Evolutionary conservation across 2,329 filamentous ascomycete genomes (phyloP).

Genomic region (Colletotrichum sp.): DNA sequence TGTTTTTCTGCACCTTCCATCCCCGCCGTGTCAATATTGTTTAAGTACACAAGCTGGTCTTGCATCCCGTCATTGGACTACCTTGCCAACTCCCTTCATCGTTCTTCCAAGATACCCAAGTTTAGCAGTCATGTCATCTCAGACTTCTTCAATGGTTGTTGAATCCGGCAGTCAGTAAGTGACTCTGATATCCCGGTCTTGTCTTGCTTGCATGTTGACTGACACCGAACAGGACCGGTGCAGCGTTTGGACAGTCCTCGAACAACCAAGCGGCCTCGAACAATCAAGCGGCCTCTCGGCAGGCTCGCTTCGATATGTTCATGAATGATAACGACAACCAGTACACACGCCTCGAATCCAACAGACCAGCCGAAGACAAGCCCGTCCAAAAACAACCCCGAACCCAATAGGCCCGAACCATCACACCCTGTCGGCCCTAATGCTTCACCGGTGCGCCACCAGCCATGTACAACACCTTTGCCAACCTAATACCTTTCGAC

Average conservation of each 20-base stretch:
- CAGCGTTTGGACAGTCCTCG: neutral
- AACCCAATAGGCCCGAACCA: neutral
- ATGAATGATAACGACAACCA: neutral
- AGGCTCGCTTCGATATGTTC: neutral
- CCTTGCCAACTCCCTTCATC: neutral
- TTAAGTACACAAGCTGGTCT: neutral
- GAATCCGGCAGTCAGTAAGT: neutral
- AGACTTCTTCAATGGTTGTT: neutral
- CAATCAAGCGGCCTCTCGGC: neutral
- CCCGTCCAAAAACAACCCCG: neutral
- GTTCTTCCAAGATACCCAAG: neutral
- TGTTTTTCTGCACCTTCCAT: neutral
- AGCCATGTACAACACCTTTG: neutral
- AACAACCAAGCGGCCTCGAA: neutral
- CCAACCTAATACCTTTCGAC: neutral
- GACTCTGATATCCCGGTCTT: neutral
- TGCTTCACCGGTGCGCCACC: neutral
- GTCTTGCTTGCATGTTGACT: neutral
- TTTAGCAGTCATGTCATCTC: neutral
- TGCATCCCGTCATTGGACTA: neutral
- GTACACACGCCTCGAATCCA: neutral
- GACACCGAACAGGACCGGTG: neutral
- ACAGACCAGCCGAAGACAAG: neutral
- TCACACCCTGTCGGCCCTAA: neutral
- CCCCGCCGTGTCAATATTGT: neutral